These are phyloP conservation scores for Toxoplasma gondii DNA, from an alignment of 169 alveolate genomes.

Conservation along the genomic window DNA sequence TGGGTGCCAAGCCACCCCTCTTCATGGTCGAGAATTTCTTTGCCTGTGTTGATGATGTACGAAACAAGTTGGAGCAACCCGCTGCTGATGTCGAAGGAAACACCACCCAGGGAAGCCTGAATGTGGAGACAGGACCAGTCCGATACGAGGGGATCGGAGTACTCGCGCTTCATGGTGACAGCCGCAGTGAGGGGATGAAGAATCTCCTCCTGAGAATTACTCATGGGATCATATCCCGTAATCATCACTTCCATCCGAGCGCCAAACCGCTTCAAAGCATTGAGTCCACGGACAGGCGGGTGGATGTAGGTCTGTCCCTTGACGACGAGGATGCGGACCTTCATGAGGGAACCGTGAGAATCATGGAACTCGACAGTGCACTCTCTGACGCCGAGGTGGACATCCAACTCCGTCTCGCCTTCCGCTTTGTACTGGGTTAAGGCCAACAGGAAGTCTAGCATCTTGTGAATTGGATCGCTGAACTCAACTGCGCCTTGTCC, in stretches of 20 bases:
- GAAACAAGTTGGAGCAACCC: slow-evolving; percentile 64
- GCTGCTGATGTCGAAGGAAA: slow-evolving; percentile 64
- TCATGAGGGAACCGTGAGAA: slow-evolving; percentile 63
- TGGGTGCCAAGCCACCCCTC: slow-evolving; percentile 59
- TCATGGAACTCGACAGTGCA: slow-evolving; percentile 63
- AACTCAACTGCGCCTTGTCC: slow-evolving; percentile 49
- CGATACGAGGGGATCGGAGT: slow-evolving; percentile 33
- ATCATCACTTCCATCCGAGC: slow-evolving; percentile 62
- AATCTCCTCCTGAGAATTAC: slow-evolving; percentile 62
- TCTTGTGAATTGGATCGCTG: slow-evolving; percentile 43
- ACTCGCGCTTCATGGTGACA: slow-evolving; percentile 58
- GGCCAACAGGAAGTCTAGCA: slow-evolving; percentile 37
- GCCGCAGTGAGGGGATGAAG: slow-evolving; percentile 62
- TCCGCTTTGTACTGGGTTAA: slow-evolving; percentile 42
- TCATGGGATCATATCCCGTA: slow-evolving; percentile 69
- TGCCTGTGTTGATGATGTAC: slow-evolving; percentile 38
- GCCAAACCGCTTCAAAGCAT: slow-evolving; percentile 51
- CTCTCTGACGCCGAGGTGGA: slow-evolving; percentile 22
- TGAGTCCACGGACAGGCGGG: slow-evolving; percentile 47
- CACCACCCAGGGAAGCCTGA: slow-evolving; percentile 53
- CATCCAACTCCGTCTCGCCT: slow-evolving; percentile 59
- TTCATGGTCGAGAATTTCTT: slow-evolving; percentile 46
- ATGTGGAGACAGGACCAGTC: slow-evolving; percentile 56
- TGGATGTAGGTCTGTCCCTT: slow-evolving; percentile 61
- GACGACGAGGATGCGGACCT: slow-evolving; percentile 52